Evolutionary conservation across 345 rosid species (phyloP), one percentile per base, ranked within the genome.

Genomic region (Eucalyptus curtisii): DNA sequence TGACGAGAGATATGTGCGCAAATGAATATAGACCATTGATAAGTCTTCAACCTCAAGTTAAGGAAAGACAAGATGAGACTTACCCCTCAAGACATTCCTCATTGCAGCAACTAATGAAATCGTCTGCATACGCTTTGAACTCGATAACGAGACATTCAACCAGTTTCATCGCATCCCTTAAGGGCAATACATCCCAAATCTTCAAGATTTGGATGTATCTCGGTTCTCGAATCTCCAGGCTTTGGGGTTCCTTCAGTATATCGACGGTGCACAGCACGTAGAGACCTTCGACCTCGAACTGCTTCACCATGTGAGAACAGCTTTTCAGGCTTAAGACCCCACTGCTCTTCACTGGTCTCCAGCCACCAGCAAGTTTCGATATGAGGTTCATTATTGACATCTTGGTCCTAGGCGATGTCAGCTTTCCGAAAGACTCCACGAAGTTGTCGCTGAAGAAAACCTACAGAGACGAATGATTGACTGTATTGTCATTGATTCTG

Each of bases 371-470:
- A 88, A 95, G 93, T 89, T 88, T 92, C 49, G 89, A 68, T 33
- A 95, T 61, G 76, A 90, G 88, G 88, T 90, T 88, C 85, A 92
- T 68, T 80, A 90, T 92, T 14, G 61, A 84, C 47, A 33, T 89
- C 89, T 94, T 89, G 6, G 25, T 86, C 57, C 49, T 76, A 13
- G 7, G 31, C 4, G 92, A 89, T 37, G 87, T 33, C 91, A 94
- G 80, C 86, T 90, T 95, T 80, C 89, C 68, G 66, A 94, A 95
- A 40, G 95, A 94, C 87, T 33, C 91, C 71, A 61, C 80, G 44
- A 95, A 95, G 88, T 90, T 49, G 37, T 93, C 95, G 40, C 93
- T 89, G 50, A 94, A 94, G 86, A 91, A 76, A 85, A 95, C 94
- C 96, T 95, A 11, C 82, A 76, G 42, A 68, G 80, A 68, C 80